Evolutionary conservation across 495 filamentous ascomycete genomes (phyloP).

Genomic region (Oidiodendron maius): DNA sequence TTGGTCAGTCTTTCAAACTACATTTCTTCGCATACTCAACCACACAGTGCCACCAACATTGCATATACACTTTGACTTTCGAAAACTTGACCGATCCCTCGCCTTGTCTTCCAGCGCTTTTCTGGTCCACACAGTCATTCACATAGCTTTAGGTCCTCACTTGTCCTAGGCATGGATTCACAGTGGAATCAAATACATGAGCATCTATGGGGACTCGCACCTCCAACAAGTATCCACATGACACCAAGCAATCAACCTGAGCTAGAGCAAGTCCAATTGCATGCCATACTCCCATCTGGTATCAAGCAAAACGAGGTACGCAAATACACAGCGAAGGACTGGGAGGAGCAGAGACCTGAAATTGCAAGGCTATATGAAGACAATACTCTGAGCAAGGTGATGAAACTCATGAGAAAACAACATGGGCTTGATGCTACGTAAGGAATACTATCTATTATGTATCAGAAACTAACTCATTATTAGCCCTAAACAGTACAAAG

Average conservation of each 20-base stretch:
- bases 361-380: neutral
- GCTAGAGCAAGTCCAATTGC: no score
- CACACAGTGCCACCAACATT: no score
- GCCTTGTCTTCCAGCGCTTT: neutral
- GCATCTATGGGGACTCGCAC: neutral
- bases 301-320: neutral
- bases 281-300: neutral
- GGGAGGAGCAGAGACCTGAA: neutral
- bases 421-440: slow-evolving; percentile 2
- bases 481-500: slow-evolving; percentile 21
- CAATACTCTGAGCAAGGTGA: neutral
- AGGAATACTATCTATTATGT: neutral
- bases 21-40: no score
- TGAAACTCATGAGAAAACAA: neutral
- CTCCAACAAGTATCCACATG: neutral
- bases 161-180: neutral
- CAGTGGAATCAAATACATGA: neutral
- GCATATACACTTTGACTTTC: no score
- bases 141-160: neutral
- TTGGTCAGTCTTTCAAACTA: no score
- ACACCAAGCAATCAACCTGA: neutral
- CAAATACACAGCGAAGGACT: neutral
- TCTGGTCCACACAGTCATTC: neutral
- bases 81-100: no score
- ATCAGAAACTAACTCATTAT: neutral